Evolutionary conservation across 2,329 filamentous ascomycete genomes (phyloP), one percentile per base, ranked within the genome.

Genomic region (Alternaria sp.): DNA sequence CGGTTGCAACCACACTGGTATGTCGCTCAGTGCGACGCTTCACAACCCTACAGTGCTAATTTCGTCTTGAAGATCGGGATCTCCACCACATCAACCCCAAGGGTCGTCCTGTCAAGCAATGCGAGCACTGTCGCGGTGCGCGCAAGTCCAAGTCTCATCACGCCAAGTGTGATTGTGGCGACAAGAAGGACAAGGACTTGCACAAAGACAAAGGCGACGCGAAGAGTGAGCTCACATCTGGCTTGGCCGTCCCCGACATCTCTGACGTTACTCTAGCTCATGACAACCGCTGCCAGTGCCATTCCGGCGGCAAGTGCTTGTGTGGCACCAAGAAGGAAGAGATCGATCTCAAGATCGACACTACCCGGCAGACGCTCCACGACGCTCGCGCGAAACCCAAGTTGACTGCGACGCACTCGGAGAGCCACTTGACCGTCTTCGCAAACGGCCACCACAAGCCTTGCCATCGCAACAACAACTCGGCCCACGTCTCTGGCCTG

Each of bases 81-180:
- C 88, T 98, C 70, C 91, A 93, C 78, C 93, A 97, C 80, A 97
- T 97, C 84, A 96, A 96, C 82, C 97, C 97, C 82, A 98, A 98
- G 85, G 95, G 95, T 77, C 92, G 95, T 67, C 96, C 96, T 66
- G 94, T 98, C 73, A 97, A 96, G 75, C 96, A 99, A 90, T 99
- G 96, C 83, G 89, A 93, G 72, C 96, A 99, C 84, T 99, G 96
- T 84, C 95, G 96, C 80, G 89, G 92, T 71, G 91, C 97, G 86
- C 94, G 96, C 84, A 98, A 98, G 87, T 95, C 93, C 81, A 93
- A 96, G 75, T 91, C 94, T 63, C 93, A 95, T 69, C 96, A 98
- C 82, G 89, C 96, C 78, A 97, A 96, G 82, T 99, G 96, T 84
- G 94, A 98, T 82, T 99, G 96, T 82, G 94, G 93, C 79, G 93